Conservation (phyloP, 2,329 filamentous ascomycete species). For the Fusarium mexicanum region DNA sequence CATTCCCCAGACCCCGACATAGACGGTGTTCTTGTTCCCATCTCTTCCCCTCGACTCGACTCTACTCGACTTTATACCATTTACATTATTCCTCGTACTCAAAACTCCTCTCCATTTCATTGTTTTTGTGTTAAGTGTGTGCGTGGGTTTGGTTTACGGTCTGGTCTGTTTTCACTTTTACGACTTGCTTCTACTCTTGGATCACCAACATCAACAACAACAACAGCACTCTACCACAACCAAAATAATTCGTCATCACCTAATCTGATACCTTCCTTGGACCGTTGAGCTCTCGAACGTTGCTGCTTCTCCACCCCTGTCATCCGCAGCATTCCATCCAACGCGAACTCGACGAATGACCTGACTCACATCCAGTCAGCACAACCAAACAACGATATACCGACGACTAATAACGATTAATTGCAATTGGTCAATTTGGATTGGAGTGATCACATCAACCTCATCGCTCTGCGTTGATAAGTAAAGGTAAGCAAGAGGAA, state of each 20-base stretch:
- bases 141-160: slow-evolving; percentile 24
- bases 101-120: slow-evolving; percentile 3
- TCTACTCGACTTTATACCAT: slow-evolving; percentile 13
- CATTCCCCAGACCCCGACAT: slow-evolving; percentile 41
- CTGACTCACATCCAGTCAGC: slow-evolving; percentile 15
- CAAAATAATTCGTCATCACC: slow-evolving; percentile 8
- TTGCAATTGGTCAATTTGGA: slow-evolving; percentile 3
- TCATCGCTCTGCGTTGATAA: background rate
- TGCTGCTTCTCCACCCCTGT: slow-evolving; percentile 9
- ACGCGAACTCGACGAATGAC: slow-evolving; percentile 18
- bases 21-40: slow-evolving; percentile 26
- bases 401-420: slow-evolving; percentile 6
- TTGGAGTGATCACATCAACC: background rate
- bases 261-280: slow-evolving; percentile 12
- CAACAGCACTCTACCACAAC: background rate
- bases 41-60: slow-evolving; percentile 32
- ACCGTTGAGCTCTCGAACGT: slow-evolving; percentile 7
- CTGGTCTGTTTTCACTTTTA: slow-evolving; percentile 2
- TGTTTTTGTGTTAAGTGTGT: slow-evolving; percentile 8
- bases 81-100: background rate
- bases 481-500: slow-evolving; percentile 27
- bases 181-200: slow-evolving; percentile 8
- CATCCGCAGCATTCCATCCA: slow-evolving; percentile 28
- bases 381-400: slow-evolving; percentile 26
- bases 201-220: slow-evolving; percentile 9